Evolutionary conservation across 768 basidiomycete genomes (phyloP), one percentile per base, ranked within the genome.

Genomic region (Termitomyces sp.): DNA sequence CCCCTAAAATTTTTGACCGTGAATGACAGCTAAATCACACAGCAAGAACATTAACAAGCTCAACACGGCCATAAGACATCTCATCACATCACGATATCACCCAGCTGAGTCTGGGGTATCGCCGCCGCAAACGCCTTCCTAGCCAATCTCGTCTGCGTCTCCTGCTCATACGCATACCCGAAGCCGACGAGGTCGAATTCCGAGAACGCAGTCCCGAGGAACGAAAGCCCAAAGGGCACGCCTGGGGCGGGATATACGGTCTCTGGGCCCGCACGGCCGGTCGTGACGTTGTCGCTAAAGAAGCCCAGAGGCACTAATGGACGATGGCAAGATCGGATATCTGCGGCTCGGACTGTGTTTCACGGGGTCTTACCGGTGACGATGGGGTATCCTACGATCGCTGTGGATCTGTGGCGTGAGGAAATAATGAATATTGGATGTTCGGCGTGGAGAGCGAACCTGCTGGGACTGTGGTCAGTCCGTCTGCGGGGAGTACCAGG

Each of bases 161-260:
- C 76, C 64, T 86, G 85, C 66, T 88, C 86, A 59, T 83, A 86
- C 1, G 85, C 84, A 67, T 77, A 86, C 3, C 75, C 86, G 57
- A 82, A 77, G 0, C 78, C 73, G 55, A 87, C 75, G 45, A 87
- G 72, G 19, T 75, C 67, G 62, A 77, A 80, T 55, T 86, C 86
- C 43, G 79, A 80, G 65, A 81, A 87, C 14, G 80, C 80, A 0
- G 83, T 82, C 0, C 83, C 83, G 10, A 85, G 62, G 70, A 87
- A 86, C 3, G 82, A 78, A 6, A 86, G 66, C 1, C 85, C 85
- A 47, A 86, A 81, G 0, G 85, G 84, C 41, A 81, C 76, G 11
- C 82, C 81, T 3, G 82, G 84, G 0, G 76, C 77, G 0, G 80
- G 78, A 53, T 77, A 79, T 0, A 78, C 71, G 2, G 76, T 74